Evolutionary conservation across 768 basidiomycete species (phyloP).

Genomic region (Lactarius sanguifluus): DNA sequence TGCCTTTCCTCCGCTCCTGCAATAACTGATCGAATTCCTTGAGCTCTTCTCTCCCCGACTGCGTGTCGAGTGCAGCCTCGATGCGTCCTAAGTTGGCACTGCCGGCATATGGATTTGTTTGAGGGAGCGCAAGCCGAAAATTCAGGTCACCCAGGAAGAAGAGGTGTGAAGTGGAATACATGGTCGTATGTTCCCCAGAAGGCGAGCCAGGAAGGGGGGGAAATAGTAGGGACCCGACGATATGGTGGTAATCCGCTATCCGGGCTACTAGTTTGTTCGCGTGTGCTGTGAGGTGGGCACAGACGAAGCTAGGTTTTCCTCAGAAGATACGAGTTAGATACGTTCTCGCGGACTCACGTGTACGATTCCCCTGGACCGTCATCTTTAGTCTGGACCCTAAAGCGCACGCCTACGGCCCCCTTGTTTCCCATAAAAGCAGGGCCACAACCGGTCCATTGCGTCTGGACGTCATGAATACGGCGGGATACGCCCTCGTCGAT

Average conservation of each 20-base stretch:
- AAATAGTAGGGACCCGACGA: conserved; percentile 81
- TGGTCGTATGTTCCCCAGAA: conserved; percentile 48
- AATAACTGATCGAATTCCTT: conserved; percentile 75
- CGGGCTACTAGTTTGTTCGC: conserved; percentile 61
- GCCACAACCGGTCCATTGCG: conserved; percentile 72
- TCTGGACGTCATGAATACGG: conserved; percentile 62
- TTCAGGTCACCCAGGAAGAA: conserved; percentile 96
- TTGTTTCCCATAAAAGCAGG: conserved; percentile 89
- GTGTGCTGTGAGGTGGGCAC: conserved; percentile 88
- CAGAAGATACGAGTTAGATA: conserved; percentile 9
- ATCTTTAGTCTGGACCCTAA: conserved; percentile 62
- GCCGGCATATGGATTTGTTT: conserved; percentile 48
- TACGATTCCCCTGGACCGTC: conserved; percentile 67
- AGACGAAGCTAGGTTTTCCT: conserved; percentile 67
- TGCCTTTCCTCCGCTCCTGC: conserved; percentile 60
- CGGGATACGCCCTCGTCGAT: conserved; percentile 66
- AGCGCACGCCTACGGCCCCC: conserved; percentile 86
- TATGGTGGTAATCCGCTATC: conserved; percentile 76
- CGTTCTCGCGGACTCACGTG: conserved; percentile 60
- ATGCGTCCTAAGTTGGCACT: conserved; percentile 39
- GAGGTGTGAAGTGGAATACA: conserved; percentile 85
- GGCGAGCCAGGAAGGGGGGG: conserved; percentile 46
- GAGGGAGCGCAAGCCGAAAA: conserved; percentile 74
- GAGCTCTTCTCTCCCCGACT: conserved; percentile 50
- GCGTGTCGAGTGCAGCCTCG: conserved; percentile 42